Conservation (phyloP, 495 filamentous ascomycete species). For the Lophiotrema nucula region DNA sequence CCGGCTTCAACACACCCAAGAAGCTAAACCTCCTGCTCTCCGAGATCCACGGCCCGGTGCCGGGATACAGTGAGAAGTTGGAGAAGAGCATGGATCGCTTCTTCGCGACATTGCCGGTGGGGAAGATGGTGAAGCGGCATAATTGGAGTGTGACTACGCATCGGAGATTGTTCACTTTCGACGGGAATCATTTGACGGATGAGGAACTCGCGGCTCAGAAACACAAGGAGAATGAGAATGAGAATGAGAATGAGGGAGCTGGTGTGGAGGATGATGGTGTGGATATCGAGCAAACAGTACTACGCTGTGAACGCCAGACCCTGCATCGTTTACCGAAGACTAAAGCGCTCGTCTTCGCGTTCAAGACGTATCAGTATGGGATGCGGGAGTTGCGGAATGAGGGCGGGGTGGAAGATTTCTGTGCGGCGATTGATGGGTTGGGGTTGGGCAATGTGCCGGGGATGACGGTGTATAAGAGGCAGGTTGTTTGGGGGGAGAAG, state of each 20-base stretch:
- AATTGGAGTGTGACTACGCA: conserved; percentile 69
- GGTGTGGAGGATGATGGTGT: conserved; percentile 48
- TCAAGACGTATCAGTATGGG: conserved; percentile 78
- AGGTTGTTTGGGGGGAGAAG: conserved; percentile 63
- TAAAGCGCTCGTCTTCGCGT: conserved; percentile 67
- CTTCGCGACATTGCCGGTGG: conserved; percentile 59
- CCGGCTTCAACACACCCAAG: conserved; percentile 63
- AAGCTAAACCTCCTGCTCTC: conserved; percentile 64
- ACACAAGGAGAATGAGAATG: background rate
- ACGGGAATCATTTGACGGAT: conserved; percentile 49
- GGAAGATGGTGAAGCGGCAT: conserved; percentile 53
- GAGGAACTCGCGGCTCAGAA: conserved; percentile 35
- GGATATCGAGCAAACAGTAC: conserved; percentile 54
- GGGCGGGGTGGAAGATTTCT: conserved; percentile 62
- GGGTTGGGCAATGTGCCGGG: conserved; percentile 63
- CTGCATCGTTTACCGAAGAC: conserved; percentile 69
- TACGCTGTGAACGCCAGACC: conserved; percentile 76
- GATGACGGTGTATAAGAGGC: conserved; percentile 69
- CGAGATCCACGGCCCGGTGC: conserved; percentile 59
- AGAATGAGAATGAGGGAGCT: conserved; percentile 37
- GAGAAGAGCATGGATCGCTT: conserved; percentile 75
- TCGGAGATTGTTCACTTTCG: conserved; percentile 54
- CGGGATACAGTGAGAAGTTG: conserved; percentile 65
- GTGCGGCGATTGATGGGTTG: conserved; percentile 70
- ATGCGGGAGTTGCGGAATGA: conserved; percentile 67